Conservation (phyloP, 169 alveolate species). For the Eimeria falciformis region DNA sequence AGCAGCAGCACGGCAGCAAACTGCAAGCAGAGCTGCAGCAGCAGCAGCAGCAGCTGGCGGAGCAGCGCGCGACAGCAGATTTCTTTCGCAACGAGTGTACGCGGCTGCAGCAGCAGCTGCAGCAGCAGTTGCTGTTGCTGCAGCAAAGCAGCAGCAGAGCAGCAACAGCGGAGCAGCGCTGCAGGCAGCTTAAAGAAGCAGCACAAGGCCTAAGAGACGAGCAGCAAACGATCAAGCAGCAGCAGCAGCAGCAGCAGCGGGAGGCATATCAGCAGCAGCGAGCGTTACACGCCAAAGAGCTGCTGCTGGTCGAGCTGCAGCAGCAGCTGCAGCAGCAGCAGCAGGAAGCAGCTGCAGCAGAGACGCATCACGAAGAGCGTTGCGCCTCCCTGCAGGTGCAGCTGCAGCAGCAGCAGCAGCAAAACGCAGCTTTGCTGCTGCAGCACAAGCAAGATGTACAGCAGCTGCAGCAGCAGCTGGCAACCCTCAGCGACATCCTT, state of each 20-base stretch:
- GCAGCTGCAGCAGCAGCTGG: constrained; percentile 70
- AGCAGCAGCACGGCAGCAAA: constrained; percentile 64
- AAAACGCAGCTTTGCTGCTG: constrained; percentile 58
- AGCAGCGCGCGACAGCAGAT: constrained; percentile 59
- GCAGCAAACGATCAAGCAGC: constrained; percentile 19
- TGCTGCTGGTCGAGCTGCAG: constrained; percentile 44
- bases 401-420: constrained; percentile 71
- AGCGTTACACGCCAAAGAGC: constrained; percentile 17
- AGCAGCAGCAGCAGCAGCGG: constrained; percentile 53
- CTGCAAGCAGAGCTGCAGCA: constrained; percentile 62
- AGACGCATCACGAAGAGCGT: constrained; percentile 58
- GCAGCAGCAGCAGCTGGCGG: constrained; percentile 75
- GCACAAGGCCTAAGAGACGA: neutral
- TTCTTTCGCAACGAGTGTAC: constrained; percentile 68
- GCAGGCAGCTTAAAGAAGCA: constrained; percentile 10
- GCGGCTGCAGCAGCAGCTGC: constrained; percentile 46
- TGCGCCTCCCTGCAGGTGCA: constrained; percentile 66
- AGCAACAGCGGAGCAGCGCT: constrained; percentile 64
- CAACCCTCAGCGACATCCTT: neutral
- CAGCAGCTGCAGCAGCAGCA: constrained; percentile 52
- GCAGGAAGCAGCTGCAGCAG: constrained; percentile 39
- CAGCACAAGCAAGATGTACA: constrained; percentile 66
- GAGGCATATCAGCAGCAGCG: constrained; percentile 49
- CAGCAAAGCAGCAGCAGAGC: constrained; percentile 64
- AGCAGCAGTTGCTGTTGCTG: constrained; percentile 73